Evolutionary conservation across 139 green algal genomes (phyloP), one percentile per base, ranked within the genome.

Genomic region (Asterochloris sp.): DNA sequence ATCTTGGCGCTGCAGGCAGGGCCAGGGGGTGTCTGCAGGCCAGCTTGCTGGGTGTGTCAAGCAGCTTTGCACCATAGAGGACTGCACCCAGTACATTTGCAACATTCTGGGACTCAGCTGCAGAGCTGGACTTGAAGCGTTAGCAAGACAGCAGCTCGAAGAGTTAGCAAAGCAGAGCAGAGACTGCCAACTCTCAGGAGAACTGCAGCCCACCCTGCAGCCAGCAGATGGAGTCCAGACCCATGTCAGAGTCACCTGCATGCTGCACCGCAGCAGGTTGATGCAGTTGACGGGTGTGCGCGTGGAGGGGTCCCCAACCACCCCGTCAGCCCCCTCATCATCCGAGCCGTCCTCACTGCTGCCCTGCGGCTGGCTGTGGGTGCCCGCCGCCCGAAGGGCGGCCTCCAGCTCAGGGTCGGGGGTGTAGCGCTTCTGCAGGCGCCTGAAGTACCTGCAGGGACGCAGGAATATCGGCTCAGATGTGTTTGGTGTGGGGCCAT

Each of bases 241-340:
- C 38, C 38, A 54, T 54, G 4, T 54, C 38, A 54, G 38, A 54
- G 60, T 69, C 54, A 78, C 76, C 79, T 87, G 84, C 76, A 89
- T 89, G 79, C 90, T 92, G 86, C 88, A 92, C n/a, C 97, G 90
- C 80, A 99, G 91, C 84, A 99, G 85, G 89, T 97, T 98, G 82
- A 99, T 91, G 84, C 97, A 98, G 0, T 91, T 92, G 13, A 99
- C 82, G 0, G 94, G 91, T 15, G 66, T 71, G 21, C 17, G 66
- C 21, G 21, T 21, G 19, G 66, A 71, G 66, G 66, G 19, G 21
- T 71, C 66, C 38, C 38, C 38, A 2, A 54, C 38, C 38, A 54
- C 38, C 38, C 38, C 38, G 38, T 54, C 38, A 54, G 38, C 38
- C 38, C 38, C 38, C 38, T 54, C 38, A 6, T 54, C 38, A 54